Evolutionary conservation across 805 yeast species (phyloP).

Genomic region (Diddensiella santjacobensis): DNA sequence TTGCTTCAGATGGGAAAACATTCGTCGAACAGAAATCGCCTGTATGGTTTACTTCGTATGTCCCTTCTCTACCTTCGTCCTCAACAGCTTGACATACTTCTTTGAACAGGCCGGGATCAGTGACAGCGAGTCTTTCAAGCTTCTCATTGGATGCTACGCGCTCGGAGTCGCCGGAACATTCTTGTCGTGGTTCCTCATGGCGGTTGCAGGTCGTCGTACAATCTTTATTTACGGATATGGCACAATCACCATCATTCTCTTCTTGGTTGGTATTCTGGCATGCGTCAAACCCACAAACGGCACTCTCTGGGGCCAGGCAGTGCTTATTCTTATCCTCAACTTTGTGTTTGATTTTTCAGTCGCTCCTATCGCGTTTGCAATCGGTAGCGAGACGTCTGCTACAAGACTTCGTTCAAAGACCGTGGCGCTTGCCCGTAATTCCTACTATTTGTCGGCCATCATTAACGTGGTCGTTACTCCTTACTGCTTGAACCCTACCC

Average conservation of each 20-base stretch:
- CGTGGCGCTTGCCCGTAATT: slow-evolving; percentile 38
- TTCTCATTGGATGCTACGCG: slow-evolving; percentile 43
- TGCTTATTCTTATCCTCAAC: slow-evolving; percentile 42
- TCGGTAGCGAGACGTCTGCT: slow-evolving; percentile 42
- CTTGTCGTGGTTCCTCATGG: slow-evolving; percentile 21
- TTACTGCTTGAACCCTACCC: slow-evolving; percentile 44
- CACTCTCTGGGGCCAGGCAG: slow-evolving; percentile 35
- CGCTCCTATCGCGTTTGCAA: slow-evolving; percentile 42
- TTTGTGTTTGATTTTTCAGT: slow-evolving; percentile 43
- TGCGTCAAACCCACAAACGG: slow-evolving; percentile 25
- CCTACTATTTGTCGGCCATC: slow-evolving; percentile 24
- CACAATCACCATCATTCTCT: slow-evolving; percentile 35
- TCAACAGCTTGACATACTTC: slow-evolving; percentile 44
- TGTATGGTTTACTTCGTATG: slow-evolving; percentile 44
- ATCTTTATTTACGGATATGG: slow-evolving; percentile 34
- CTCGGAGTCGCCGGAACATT: slow-evolving; percentile 44
- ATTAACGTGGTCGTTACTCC: slow-evolving; percentile 14
- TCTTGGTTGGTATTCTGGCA: slow-evolving; percentile 42
- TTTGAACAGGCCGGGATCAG: slow-evolving; percentile 41
- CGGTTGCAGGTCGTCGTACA: slow-evolving; percentile 24
- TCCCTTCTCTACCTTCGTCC: slow-evolving; percentile 36
- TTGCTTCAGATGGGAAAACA: slow-evolving; percentile 16
- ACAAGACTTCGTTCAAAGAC: slow-evolving; percentile 42
- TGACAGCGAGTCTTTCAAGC: slow-evolving; percentile 37
- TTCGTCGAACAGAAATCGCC: slow-evolving; percentile 36